phyloP scores from a whole-genome alignment of 1,284 basidiomycete species.

The Fomitopsis pinicola region DNA sequence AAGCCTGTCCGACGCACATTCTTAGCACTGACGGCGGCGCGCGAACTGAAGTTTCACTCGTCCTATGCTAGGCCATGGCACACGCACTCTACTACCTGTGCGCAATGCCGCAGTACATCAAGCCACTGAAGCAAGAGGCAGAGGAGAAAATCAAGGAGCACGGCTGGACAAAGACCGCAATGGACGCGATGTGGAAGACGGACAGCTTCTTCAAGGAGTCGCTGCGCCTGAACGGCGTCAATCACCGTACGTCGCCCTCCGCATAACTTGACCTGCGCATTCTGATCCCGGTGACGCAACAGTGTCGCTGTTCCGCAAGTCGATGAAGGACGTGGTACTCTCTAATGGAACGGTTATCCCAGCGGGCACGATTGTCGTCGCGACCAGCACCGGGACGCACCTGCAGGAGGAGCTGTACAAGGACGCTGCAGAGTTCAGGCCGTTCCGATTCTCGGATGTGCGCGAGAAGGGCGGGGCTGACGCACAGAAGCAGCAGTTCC shows the following conservation, averaged over 20 bases:
- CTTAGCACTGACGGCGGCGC: background rate
- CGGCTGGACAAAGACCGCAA: constrained; percentile 18
- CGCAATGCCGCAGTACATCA: constrained; percentile 16
- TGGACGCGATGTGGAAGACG: constrained; percentile 21
- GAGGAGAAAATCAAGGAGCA: constrained; percentile 12
- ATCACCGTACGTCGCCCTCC: constrained; percentile 7
- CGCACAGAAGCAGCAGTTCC: constrained; percentile 12
- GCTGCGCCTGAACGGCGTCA: constrained; percentile 5
- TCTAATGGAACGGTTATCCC: constrained; percentile 39
- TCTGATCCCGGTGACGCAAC: background rate
- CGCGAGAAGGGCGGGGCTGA: constrained; percentile 17
- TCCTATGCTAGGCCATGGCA: constrained; percentile 16
- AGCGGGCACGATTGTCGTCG: constrained; percentile 31
- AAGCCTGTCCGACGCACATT: background rate
- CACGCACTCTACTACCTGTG: constrained; percentile 23
- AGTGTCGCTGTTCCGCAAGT: constrained; percentile 32
- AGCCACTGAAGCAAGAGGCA: constrained; percentile 19
- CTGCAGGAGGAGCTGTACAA: constrained; percentile 11
- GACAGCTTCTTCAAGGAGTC: constrained; percentile 25
- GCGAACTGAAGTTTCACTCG: no score
- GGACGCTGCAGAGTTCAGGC: constrained; percentile 8
- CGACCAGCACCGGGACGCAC: constrained; percentile 14
- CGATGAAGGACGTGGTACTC: constrained; percentile 34
- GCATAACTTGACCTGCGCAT: background rate
- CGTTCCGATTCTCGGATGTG: constrained; percentile 10